phyloP scores from a whole-genome alignment of 495 filamentous ascomycete species.

The Tetracladium setigerum region DNA sequence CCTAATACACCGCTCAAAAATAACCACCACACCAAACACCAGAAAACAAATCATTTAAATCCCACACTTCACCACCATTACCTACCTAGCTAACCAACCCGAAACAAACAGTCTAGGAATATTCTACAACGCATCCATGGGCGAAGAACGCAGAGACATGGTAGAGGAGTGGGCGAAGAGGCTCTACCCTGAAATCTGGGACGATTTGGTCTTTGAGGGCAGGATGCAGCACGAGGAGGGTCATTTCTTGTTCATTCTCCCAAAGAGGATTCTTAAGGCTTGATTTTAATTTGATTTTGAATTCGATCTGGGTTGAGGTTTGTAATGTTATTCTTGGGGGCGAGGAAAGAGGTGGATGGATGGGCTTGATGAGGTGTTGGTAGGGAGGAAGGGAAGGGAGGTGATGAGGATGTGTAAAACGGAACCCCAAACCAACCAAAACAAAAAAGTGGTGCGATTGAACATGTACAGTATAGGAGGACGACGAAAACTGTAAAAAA shows the following conservation, averaged over 20 bases:
- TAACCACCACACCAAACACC: too few species aligned
- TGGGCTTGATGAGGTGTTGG: too few species aligned
- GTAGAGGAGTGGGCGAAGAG: conserved; percentile 65
- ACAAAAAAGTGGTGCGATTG: too few species aligned
- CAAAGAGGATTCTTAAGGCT: conserved; percentile 32
- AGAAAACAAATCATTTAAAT: background rate
- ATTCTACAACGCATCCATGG: conserved; percentile 64
- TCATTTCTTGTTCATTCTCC: conserved; percentile 17
- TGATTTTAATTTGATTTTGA: conserved; percentile 4
- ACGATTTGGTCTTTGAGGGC: conserved; percentile 45
- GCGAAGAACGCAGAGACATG: conserved; percentile 49
- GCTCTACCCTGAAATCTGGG: conserved; percentile 62
- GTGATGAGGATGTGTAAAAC: too few species aligned
- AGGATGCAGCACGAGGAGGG: conserved; percentile 30
- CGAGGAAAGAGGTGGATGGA: too few species aligned
- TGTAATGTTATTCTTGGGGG: too few species aligned
- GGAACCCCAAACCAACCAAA: too few species aligned
- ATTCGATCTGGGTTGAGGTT: too few species aligned
- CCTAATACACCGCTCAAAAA: too few species aligned
- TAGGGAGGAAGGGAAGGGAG: too few species aligned
- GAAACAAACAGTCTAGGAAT: conserved; percentile 52
- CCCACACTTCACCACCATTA: background rate
- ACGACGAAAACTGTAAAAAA: too few species aligned
- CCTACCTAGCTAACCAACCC: background rate
- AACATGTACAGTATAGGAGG: too few species aligned